Base-by-base conservation (phyloP, 192 early-diverging fungal species). In the Piromyces sp. region DNA sequence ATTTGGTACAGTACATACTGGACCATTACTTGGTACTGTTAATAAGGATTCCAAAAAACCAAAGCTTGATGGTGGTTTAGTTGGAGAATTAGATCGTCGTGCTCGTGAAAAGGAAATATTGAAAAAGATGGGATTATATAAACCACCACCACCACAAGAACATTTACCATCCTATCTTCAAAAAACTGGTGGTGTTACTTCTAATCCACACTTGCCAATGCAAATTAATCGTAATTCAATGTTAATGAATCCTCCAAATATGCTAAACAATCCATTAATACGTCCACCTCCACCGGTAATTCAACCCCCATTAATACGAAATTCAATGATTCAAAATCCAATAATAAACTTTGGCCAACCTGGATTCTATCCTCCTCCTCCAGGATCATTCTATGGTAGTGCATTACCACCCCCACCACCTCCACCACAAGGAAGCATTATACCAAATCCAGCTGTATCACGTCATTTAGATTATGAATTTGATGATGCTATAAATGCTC, bases 41-140 rank as follows among this genome's bases (percentile, higher is more conserved):
- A 81, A 85, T 29, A 80, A 68, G 19, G 36, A 84, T 12, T 29
- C 83, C 29, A 36, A 82, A 28, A 88, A 88, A 78, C 85, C 82
- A 30, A 84, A 83, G 30, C 78, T 87, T 17, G 82, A 85, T 19
- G 83, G 83, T 26, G 87, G 87, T 26, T 80, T 88, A 78, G 81
- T 88, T 13, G 87, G 86, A 4, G 79, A 88, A 80, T 81, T 88
- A 30, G 84, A 88, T 82, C 80, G 85, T 79, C 78, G 86, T 78
- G 84, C 86, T 33, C 80, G 84, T 82, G 85, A 88, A 22, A 88
- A 88, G 80, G 84, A 87, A 68, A 81, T 87, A 81, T 79, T 86
- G 37, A 87, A 87, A 80, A 83, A 88, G 78, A 58, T 79, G 26
- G 51, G 51, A 68, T 68, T 68, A 68, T 68, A 68, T 68, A 68